Base-by-base conservation (phyloP, 139 green algal species). In the Chlamydomonas applanata region DNA sequence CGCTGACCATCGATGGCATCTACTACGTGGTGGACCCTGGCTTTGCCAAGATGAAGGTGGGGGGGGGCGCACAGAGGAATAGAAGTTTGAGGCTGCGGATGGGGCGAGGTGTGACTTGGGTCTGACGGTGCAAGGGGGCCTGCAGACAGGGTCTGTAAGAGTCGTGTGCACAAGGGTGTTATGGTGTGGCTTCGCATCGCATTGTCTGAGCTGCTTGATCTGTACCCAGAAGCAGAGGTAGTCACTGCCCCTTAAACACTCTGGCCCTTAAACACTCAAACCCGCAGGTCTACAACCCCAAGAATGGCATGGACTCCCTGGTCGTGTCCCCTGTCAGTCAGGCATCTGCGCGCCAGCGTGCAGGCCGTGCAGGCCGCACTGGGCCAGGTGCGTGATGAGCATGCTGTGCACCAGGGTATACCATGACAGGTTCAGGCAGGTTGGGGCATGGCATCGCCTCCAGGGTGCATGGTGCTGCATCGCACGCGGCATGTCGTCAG, bases 1-100 rank as follows among this genome's bases (percentile, higher is more conserved):
- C 87, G 0, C 88, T 99, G 24, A 99, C 96, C 46, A 99, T 99
- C 61, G 96, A 99, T 76, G 96, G 96, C 76, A 97, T 99, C 83
- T 98, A 97, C 33, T 81, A 81, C 40, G 75, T 81, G 66, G 67
- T 81, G 36, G 75, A 81, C 75, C 75, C 75, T 35, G 84, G 81
- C 1, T 94, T 93, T 52, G 78, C 86, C 19, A 95, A 96, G 75
- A 84, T 93, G 74, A 96, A 94, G 83, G 83, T 86, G n/a, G n/a
- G 53, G 60, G 9, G 25, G 45, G 68, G 19, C n/a, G n/a, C n/a
- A n/a, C n/a, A n/a, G n/a, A n/a, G n/a, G n/a, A n/a, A n/a, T n/a
- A n/a, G n/a, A n/a, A n/a, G n/a, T n/a, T n/a, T n/a, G n/a, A n/a
- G n/a, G n/a, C n/a, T n/a, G n/a, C n/a, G n/a, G n/a, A n/a, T n/a